Percentiles rank a stretch among this genome's conserved stretches.
Conservation (phyloP, 225 moss, liverwort and hornwort genomes). For the Bryum argenteum region DNA sequence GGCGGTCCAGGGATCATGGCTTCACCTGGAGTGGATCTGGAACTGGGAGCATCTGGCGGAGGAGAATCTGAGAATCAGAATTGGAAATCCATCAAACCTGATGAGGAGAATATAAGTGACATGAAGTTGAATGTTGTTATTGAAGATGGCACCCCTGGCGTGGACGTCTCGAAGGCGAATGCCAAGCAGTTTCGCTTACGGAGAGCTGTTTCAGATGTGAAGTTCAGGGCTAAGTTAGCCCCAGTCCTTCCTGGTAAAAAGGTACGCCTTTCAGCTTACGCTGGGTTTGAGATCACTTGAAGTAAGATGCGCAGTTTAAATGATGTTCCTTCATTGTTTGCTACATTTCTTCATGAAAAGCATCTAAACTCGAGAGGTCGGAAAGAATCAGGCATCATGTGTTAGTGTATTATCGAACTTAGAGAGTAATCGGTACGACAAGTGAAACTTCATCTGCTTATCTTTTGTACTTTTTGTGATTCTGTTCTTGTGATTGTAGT, state of each 20-base stretch:
- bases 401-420: constrained; percentile 11
- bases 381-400: not conserved
- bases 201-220: constrained; percentile 57
- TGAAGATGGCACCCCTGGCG: constrained; percentile 16
- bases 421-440: not conserved
- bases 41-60: constrained; percentile 28
- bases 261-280: constrained; percentile 31
- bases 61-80: constrained; percentile 13
- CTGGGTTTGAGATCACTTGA: not conserved
- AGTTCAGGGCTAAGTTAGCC: constrained; percentile 47
- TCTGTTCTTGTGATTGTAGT: not conserved
- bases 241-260: constrained; percentile 51
- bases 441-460: not conserved
- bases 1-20: constrained; percentile 32
- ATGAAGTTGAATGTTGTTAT: constrained; percentile 16
- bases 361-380: constrained; percentile 5
- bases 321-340: constrained; percentile 4
- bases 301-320: not conserved
- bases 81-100: constrained; percentile 2
- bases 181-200: constrained; percentile 50
- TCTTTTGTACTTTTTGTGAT: not conserved
- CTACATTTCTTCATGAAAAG: not conserved
- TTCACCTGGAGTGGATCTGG: constrained; percentile 34
- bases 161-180: constrained; percentile 25
- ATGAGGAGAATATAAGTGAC: constrained; percentile 23